These are phyloP conservation scores for Phialophora macrospora DNA, from an alignment of 2,329 filamentous ascomycete species.

Conservation along the genomic window DNA sequence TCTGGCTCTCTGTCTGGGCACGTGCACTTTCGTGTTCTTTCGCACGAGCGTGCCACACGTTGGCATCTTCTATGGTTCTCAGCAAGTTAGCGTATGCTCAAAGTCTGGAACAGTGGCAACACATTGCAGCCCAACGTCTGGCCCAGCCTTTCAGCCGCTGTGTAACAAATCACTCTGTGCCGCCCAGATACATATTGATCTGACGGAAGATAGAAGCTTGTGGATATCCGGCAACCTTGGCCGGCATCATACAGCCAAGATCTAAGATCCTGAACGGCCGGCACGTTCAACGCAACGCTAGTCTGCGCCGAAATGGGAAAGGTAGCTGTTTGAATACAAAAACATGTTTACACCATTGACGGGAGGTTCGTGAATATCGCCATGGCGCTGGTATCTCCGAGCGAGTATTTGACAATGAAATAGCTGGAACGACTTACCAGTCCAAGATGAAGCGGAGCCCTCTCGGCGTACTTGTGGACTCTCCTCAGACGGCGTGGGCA, in stretches of 20 bases:
- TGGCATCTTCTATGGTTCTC: conserved; percentile 30
- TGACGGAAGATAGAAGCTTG: not conserved
- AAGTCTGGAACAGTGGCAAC: not conserved
- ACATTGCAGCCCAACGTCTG: not conserved
- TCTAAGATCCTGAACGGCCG: not conserved
- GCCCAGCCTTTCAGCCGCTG: not conserved
- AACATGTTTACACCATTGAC: not conserved
- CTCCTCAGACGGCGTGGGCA: conserved; percentile 30
- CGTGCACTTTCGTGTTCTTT: conserved; percentile 23
- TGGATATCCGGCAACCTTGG: not conserved
- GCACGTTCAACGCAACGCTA: not conserved
- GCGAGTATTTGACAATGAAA: not conserved
- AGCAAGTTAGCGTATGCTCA: not conserved
- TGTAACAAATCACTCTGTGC: not conserved
- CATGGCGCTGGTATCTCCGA: not conserved
- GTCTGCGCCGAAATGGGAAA: not conserved
- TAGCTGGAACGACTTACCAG: conserved; percentile 4
- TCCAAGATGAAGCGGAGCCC: conserved; percentile 30
- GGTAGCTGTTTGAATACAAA: not conserved
- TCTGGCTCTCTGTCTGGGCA: not conserved
- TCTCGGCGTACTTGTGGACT: conserved; percentile 28
- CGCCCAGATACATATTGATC: not conserved
- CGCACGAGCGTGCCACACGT: conserved; percentile 32
- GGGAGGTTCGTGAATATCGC: not conserved
- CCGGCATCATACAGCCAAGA: no score